Percentiles rank a stretch among this genome's conserved stretches.
These are phyloP conservation scores for Pyrenula aspistea DNA, from an alignment of 495 filamentous ascomycete species.

Conservation along the genomic window DNA sequence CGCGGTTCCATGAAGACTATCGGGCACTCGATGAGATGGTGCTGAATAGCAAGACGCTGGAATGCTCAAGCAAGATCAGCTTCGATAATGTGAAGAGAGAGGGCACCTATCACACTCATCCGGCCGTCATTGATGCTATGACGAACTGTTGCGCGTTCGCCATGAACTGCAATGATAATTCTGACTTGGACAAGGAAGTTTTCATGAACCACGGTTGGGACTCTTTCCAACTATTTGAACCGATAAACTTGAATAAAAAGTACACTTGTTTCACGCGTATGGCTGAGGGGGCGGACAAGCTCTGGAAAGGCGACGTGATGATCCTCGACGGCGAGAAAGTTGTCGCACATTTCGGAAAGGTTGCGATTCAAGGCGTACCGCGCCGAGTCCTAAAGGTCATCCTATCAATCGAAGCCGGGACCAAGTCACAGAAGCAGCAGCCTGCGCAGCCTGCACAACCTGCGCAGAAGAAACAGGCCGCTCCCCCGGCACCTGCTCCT, in stretches of 20 bases:
- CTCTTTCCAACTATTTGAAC: constrained; percentile 31
- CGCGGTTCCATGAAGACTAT: constrained; percentile 57
- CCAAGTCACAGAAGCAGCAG: constrained; percentile 4
- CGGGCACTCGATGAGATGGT: constrained; percentile 65
- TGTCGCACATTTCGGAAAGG: constrained; percentile 10
- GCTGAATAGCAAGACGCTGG: constrained; percentile 55
- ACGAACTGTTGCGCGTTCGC: constrained; percentile 59
- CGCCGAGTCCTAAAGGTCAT: constrained; percentile 54
- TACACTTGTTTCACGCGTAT: constrained; percentile 4
- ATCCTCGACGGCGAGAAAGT: constrained; percentile 24
- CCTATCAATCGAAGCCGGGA: constrained; percentile 36
- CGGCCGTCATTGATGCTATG: constrained; percentile 47
- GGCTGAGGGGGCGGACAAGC: constrained; percentile 9
- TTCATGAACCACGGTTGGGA: constrained; percentile 77
- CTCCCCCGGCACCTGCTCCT: neutral
- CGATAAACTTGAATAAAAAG: neutral
- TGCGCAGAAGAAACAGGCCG: constrained; percentile 1
- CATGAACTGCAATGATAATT: constrained; percentile 66
- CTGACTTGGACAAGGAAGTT: constrained; percentile 56
- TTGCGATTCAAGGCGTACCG: constrained; percentile 40
- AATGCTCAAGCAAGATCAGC: constrained; percentile 44
- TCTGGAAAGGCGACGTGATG: constrained; percentile 26
- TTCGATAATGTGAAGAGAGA: constrained; percentile 44
- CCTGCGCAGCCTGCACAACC: constrained; percentile 2
- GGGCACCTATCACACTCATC: constrained; percentile 46